Base-by-base conservation (phyloP, 2,329 filamentous ascomycete species). In the Colletotrichum camelliae region DNA sequence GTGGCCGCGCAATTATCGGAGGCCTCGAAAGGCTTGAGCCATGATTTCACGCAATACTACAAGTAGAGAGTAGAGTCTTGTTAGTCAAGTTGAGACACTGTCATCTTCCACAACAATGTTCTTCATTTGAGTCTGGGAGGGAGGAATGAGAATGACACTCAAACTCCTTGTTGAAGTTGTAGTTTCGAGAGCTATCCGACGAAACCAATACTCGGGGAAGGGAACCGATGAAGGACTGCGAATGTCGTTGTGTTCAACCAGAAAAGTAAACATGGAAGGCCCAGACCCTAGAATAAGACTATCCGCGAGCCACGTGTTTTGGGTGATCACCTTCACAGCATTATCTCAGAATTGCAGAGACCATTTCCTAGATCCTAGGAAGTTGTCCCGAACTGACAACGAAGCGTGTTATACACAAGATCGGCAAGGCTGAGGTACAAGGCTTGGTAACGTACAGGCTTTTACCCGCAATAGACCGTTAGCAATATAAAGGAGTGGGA, bases 1-100 rank as follows among this genome's bases (percentile, higher is more conserved):
- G 58, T 58, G 2, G 55, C 29, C 3, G 33, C 27, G 12, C 58
- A 62, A 2, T 13, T 35, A 62, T n/a, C 58, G 24, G 7, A 37
- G 58, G 18, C 0, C 18, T 33, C 4, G 4, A 37, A 5, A 62
- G 31, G 31, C 0, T 62, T 33, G 4, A 5, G n/a, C 3, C 31
- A 62, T 21, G 58, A 62, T 15, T 62, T 37, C 7, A 61, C 58
- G 58, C n/a, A 61, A 35, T 61, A 61, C 31, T 62, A 37, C n/a
- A 16, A 15, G 5, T 62, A 62, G 31, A n/a, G 12, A 15, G 1
- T n/a, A 62, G 7, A 15, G 0, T 61, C n/a, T 61, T 12, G 18
- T n/a, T 24, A 8, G 1, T 29, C 10, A 7, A 9, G 24, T 24
- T 24, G 12, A 24, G 24, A 10, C 4, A 15, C 21, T 15, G 0